Evolutionary conservation across 176 grass and related monocot species (phyloP).

Genomic region (Pontederia paniculata): DNA sequence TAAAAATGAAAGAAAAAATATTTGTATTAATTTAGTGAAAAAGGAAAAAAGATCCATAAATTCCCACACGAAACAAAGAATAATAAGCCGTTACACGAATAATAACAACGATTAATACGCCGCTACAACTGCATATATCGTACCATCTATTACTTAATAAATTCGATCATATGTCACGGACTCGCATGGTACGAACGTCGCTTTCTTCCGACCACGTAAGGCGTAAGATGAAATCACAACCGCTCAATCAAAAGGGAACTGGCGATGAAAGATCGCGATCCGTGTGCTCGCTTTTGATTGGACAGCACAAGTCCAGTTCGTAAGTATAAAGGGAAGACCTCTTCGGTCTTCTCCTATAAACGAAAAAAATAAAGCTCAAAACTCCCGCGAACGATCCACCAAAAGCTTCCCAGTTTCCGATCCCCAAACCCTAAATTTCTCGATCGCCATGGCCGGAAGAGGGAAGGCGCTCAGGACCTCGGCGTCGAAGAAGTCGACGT

Average conservation of each 20-base stretch:
- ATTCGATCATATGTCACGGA: no score
- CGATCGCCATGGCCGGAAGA: constrained; percentile 1
- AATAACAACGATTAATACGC: no score
- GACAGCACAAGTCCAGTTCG: background rate
- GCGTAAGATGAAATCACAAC: background rate
- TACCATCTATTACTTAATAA: no score
- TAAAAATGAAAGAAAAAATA: no score
- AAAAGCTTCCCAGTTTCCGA: no score
- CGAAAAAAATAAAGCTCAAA: background rate
- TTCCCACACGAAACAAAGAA: no score
- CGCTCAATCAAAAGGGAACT: background rate
- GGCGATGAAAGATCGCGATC: background rate
- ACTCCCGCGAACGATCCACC: background rate
- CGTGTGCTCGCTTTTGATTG: constrained; percentile 1
- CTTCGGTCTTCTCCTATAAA: background rate
- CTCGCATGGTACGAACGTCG: no score
- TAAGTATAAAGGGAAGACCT: background rate
- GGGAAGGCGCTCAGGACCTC: constrained; percentile 10
- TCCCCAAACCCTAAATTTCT: background rate
- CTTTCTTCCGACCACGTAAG: no score
- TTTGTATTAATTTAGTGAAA: no score
- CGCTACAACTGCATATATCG: no score
- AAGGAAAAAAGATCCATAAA: no score
- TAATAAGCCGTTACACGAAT: no score
- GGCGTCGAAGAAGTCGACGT: constrained; percentile 7